Conservation (phyloP, 2,329 filamentous ascomycete species). For the Diplodia scrobiculata region DNA sequence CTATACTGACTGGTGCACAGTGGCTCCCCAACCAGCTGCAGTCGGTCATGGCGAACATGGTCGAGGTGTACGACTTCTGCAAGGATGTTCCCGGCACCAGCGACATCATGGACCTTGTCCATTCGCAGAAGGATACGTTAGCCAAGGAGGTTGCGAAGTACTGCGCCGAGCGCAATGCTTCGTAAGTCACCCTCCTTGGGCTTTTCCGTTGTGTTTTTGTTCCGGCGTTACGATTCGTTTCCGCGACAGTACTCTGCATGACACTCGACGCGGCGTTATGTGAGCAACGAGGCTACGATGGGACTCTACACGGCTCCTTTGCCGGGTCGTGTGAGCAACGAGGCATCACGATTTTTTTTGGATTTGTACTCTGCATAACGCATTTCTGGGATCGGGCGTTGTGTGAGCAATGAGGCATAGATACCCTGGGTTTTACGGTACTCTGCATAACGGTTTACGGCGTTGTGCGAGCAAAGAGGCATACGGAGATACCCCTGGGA, state of each 20-base stretch:
- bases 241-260: slow-evolving; percentile 25
- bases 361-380: slow-evolving; percentile 27
- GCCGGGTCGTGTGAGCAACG: slow-evolving; percentile 25
- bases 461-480: slow-evolving; percentile 24
- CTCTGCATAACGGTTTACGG: slow-evolving; percentile 25
- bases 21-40: slow-evolving; percentile 81
- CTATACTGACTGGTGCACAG: slow-evolving; percentile 33
- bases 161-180: slow-evolving; percentile 56
- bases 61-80: slow-evolving; percentile 56
- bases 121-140: slow-evolving; percentile 65
- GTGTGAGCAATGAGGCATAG: slow-evolving; percentile 29
- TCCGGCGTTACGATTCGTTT: slow-evolving; percentile 17
- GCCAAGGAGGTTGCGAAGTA: slow-evolving; percentile 75
- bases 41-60: slow-evolving; percentile 73
- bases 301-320: slow-evolving; percentile 14
- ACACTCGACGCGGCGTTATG: slow-evolving; percentile 8
- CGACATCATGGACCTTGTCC: slow-evolving; percentile 68
- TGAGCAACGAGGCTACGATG: slow-evolving; percentile 28
- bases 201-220: not conserved
- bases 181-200: not conserved
- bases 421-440: slow-evolving; percentile 23
- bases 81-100: slow-evolving; percentile 52
- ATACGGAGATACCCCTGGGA: slow-evolving; percentile 19
- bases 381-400: slow-evolving; percentile 28
- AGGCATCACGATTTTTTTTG: slow-evolving; percentile 24